A percentile compares a stretch with the other conserved stretches of the same genome.
Conservation (phyloP, 768 basidiomycete species). For the Amanita fuliginea region DNA sequence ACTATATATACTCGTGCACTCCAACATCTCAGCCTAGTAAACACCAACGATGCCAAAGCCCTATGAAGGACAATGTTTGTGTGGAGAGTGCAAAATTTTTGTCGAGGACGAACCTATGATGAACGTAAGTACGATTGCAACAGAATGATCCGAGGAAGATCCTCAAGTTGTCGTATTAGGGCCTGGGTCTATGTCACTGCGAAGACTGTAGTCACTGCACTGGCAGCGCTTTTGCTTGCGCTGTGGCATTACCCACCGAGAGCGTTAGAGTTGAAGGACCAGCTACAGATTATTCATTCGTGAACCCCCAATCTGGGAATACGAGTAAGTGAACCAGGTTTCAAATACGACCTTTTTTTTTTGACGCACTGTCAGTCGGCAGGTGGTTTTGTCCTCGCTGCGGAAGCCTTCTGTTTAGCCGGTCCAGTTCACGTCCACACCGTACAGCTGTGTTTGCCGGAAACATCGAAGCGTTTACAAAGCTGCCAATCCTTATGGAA, state of each 20-base stretch:
- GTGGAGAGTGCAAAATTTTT: not conserved
- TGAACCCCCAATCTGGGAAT: not conserved
- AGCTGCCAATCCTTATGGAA: not conserved
- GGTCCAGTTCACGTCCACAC: not conserved
- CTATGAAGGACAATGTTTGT: slow-evolving; percentile 1
- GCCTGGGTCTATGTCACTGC: slow-evolving; percentile 3
- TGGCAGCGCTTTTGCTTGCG: not conserved
- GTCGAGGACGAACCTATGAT: not conserved
- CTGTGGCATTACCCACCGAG: not conserved
- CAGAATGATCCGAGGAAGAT: too few species aligned
- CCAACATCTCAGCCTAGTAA: too few species aligned
- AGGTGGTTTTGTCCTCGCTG: slow-evolving; percentile 2
- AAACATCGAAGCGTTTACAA: slow-evolving; percentile 4
- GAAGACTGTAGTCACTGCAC: not conserved
- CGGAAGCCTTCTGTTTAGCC: not conserved
- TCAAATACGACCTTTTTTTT: not conserved
- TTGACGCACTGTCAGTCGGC: not conserved
- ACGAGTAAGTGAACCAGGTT: not conserved
- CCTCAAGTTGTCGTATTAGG: not conserved
- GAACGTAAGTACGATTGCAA: not conserved
- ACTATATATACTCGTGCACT: too few species aligned
- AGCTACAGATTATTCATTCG: not conserved
- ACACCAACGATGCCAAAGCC: not conserved
- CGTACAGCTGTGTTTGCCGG: not conserved
- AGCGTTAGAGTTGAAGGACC: not conserved